Evolutionary conservation across 345 rosid species (phyloP).

Genomic region (Gynandropsis gynandra): DNA sequence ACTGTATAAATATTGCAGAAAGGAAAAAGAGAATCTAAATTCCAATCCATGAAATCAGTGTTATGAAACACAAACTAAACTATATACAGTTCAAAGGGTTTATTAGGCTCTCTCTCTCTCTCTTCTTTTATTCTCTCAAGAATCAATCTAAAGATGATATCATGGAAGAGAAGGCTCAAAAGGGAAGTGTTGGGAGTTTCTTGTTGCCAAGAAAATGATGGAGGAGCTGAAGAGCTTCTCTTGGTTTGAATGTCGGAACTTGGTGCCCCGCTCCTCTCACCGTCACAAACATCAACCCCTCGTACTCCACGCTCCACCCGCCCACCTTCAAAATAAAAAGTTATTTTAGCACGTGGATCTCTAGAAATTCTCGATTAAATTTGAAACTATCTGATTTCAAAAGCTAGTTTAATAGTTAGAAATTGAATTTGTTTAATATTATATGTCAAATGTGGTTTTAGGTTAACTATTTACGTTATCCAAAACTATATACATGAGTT

Average conservation of each 20-base stretch:
- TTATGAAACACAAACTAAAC: no score
- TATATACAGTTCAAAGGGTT: conserved; percentile 11
- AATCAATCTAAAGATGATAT: conserved; percentile 16
- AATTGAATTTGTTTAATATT: no score
- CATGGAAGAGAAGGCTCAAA: conserved; percentile 20
- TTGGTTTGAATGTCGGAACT: conserved; percentile 66
- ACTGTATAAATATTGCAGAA: no score
- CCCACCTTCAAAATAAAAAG: conserved; percentile 38
- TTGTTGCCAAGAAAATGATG: conserved; percentile 44
- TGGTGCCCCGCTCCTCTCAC: conserved; percentile 73
- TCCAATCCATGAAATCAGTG: no score
- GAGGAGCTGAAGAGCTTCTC: conserved; percentile 47
- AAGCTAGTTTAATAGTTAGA: no score
- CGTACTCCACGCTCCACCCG: conserved; percentile 64
- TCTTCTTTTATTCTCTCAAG: conserved; percentile 16
- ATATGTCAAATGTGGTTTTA: no score
- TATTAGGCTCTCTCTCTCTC: background rate
- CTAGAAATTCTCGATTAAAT: no score
- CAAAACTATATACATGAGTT: no score
- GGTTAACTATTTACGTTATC: no score
- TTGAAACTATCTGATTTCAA: no score
- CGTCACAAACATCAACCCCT: conserved; percentile 55
- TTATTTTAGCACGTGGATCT: no score
- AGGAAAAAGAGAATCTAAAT: no score
- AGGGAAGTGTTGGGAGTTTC: conserved; percentile 48